A percentile compares a stretch with the other conserved stretches of the same genome.
Conservation (phyloP, 805 yeast species). For the Yamadazyma endophytica region DNA sequence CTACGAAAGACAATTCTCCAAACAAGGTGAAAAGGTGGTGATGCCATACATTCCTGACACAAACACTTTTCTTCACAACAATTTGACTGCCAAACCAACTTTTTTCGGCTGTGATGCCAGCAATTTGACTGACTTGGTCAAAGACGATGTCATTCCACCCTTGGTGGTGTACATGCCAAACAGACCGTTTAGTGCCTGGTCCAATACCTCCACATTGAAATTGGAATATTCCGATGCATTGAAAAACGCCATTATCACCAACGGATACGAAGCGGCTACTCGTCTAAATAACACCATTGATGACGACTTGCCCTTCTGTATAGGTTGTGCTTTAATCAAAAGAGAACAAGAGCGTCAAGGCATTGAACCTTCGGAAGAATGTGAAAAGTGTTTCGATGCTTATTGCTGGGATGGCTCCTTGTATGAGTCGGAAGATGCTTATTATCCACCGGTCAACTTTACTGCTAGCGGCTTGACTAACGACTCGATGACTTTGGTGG, state of each 20-base stretch:
- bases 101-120: constrained; percentile 40
- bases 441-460: constrained; percentile 22
- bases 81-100: constrained; percentile 36
- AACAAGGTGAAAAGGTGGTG: constrained; percentile 27
- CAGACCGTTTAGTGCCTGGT: constrained; percentile 28
- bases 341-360: constrained; percentile 39
- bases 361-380: constrained; percentile 30
- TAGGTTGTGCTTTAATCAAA: constrained; percentile 37
- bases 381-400: constrained; percentile 30
- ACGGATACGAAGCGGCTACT: constrained; percentile 33
- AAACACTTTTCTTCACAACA: constrained; percentile 25
- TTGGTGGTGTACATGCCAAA: constrained; percentile 37
- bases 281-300: constrained; percentile 33
- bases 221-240: constrained; percentile 30
- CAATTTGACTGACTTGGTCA: constrained; percentile 31
- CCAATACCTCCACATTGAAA: constrained; percentile 32
- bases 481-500: constrained; percentile 8
- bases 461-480: constrained; percentile 27
- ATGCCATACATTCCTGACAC: constrained; percentile 36
- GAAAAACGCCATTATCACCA: constrained; percentile 31
- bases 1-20: constrained; percentile 30
- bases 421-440: constrained; percentile 9
- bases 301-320: constrained; percentile 33
- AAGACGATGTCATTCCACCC: constrained; percentile 35
- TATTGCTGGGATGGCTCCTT: constrained; percentile 40